Evolutionary conservation across 371 early-diverging fungal genomes (phyloP).

Genomic region (Rhizopus delemar): DNA sequence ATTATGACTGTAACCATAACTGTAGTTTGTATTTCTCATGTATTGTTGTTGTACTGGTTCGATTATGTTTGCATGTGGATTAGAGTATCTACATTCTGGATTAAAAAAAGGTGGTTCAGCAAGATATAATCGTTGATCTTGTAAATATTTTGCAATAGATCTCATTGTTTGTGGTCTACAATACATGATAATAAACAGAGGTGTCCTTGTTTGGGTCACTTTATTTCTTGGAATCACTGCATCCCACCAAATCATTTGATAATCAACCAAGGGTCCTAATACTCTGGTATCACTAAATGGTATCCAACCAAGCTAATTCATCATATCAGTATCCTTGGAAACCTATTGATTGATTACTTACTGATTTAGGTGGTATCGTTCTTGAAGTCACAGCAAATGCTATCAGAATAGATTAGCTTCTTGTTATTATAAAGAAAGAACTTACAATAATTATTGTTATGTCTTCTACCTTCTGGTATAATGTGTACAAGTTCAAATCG

Average conservation of each 20-base stretch:
- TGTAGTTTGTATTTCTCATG: not conserved
- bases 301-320: slow-evolving; percentile 45
- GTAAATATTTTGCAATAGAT: slow-evolving; percentile 20
- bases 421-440: not conserved
- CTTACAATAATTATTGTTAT: slow-evolving; percentile 39
- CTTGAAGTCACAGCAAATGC: slow-evolving; percentile 36
- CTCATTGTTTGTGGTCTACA: slow-evolving; percentile 26
- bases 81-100: slow-evolving; percentile 36
- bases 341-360: slow-evolving; percentile 11
- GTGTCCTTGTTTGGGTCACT: slow-evolving; percentile 33
- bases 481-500: slow-evolving; percentile 35
- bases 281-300: slow-evolving; percentile 47
- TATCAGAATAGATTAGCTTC: slow-evolving; percentile 6
- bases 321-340: not conserved
- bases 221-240: slow-evolving; percentile 46
- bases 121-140: slow-evolving; percentile 15
- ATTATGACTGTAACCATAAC: not conserved
- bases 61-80: slow-evolving; percentile 23
- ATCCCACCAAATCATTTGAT: slow-evolving; percentile 48
- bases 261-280: slow-evolving; percentile 46
- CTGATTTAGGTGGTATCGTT: slow-evolving; percentile 30
- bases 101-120: slow-evolving; percentile 44
- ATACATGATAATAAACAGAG: slow-evolving; percentile 45
- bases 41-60: not conserved
- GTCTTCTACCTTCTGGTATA: slow-evolving; percentile 37